These are phyloP conservation scores for Stagonosporopsis cucurbitacearum DNA, from an alignment of 2,329 filamentous ascomycete genomes.

Conservation along the genomic window DNA sequence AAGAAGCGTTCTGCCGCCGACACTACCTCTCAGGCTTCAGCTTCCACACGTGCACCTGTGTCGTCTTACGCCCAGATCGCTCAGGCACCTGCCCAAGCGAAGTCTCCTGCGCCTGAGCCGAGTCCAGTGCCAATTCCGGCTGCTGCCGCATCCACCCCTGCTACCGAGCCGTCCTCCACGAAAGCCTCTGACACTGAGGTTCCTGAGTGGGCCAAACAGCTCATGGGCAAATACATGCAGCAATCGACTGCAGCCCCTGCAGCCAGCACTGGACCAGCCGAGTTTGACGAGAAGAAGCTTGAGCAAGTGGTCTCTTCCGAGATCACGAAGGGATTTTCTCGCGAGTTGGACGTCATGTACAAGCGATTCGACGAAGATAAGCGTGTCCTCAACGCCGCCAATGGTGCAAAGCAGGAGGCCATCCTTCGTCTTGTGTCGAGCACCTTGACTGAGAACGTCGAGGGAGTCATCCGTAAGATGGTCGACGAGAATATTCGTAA, in stretches of 20 bases:
- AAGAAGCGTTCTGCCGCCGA: slow-evolving; percentile 67
- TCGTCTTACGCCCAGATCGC: slow-evolving; percentile 54
- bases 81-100: slow-evolving; percentile 37
- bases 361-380: slow-evolving; percentile 73
- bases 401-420: slow-evolving; percentile 71
- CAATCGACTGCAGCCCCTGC: slow-evolving; percentile 21
- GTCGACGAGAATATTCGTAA: slow-evolving; percentile 77
- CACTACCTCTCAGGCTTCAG: slow-evolving; percentile 54
- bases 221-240: slow-evolving; percentile 41
- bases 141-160: slow-evolving; percentile 7
- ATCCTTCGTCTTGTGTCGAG: slow-evolving; percentile 71
- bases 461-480: slow-evolving; percentile 77
- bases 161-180: slow-evolving; percentile 23
- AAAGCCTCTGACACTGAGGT: slow-evolving; percentile 34
- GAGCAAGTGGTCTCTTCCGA: slow-evolving; percentile 56
- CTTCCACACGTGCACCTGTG: slow-evolving; percentile 30
- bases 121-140: slow-evolving; percentile 1
- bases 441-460: slow-evolving; percentile 73
- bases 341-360: slow-evolving; percentile 63
- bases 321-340: slow-evolving; percentile 53
- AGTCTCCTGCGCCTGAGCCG: slow-evolving; percentile 39
- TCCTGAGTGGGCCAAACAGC: slow-evolving; percentile 47
- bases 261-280: slow-evolving; percentile 22
- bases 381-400: slow-evolving; percentile 67
- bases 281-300: slow-evolving; percentile 61